These are phyloP conservation scores for Apophysomyces sp. DNA, from an alignment of 371 early-diverging fungal genomes.

Conservation along the genomic window DNA sequence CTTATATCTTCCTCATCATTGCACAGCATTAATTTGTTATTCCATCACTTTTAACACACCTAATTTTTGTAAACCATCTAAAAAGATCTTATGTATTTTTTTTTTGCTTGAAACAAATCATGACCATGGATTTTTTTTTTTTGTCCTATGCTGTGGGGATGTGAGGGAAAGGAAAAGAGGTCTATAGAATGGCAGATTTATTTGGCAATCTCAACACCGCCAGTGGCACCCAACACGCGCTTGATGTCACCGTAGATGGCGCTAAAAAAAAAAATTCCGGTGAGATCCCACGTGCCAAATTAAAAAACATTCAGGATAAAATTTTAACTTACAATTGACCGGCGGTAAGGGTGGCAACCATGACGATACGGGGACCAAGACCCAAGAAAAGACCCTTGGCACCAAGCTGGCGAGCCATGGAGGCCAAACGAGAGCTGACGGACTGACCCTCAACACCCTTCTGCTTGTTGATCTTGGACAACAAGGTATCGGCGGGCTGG, in stretches of 20 bases:
- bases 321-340: slow-evolving; percentile 55
- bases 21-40: too few relatives aligned
- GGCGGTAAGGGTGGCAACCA: slow-evolving; percentile 75
- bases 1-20: too few relatives aligned
- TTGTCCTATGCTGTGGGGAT: not conserved
- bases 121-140: not conserved
- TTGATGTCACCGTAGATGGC: slow-evolving; percentile 65
- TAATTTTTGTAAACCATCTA: too few relatives aligned
- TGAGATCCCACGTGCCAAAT: not conserved
- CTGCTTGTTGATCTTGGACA: slow-evolving; percentile 85
- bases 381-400: slow-evolving; percentile 65
- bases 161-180: not conserved
- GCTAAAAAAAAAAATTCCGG: slow-evolving; percentile 17
- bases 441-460: slow-evolving; percentile 51
- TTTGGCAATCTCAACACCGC: slow-evolving; percentile 61
- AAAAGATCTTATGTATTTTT: not conserved
- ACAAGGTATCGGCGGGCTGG: slow-evolving; percentile 94
- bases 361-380: slow-evolving; percentile 70
- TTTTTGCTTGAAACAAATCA: not conserved
- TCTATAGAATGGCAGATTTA: not conserved
- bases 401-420: slow-evolving; percentile 59
- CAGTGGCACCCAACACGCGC: slow-evolving; percentile 68
- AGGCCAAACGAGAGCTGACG: slow-evolving; percentile 43
- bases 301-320: not conserved
- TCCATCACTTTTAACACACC: too few relatives aligned